These are phyloP conservation scores for Clarireedia hainanense DNA, from an alignment of 2,329 filamentous ascomycete species.

Conservation along the genomic window DNA sequence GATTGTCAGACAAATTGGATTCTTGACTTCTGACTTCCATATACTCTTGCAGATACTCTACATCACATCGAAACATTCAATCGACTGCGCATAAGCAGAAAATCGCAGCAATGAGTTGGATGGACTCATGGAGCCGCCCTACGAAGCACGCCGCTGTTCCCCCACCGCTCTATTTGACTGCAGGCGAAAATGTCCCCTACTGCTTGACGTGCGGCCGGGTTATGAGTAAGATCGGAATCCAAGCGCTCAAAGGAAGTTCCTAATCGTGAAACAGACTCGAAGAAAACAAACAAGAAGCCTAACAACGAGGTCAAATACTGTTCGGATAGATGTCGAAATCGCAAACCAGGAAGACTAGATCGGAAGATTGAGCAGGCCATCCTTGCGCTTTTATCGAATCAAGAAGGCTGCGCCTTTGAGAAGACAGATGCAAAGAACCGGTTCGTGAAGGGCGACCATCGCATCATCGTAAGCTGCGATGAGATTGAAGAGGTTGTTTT, in stretches of 20 bases:
- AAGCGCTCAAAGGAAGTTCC: background rate
- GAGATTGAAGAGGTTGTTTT: conserved; percentile 45
- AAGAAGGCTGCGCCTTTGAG: conserved; percentile 27
- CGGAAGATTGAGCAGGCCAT: conserved; percentile 45
- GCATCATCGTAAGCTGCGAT: conserved; percentile 41
- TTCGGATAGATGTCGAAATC: conserved; percentile 44
- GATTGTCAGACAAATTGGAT: too few relatives aligned
- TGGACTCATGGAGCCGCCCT: conserved; percentile 7
- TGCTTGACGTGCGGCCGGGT: conserved; percentile 8
- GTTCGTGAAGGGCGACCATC: conserved; percentile 40
- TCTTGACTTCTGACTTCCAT: too few relatives aligned
- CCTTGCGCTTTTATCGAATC: conserved; percentile 29
- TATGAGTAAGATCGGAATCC: background rate
- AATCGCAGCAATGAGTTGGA: conserved; percentile 7
- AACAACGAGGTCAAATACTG: conserved; percentile 42
- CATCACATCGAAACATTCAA: too few relatives aligned
- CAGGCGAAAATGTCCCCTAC: conserved; percentile 4
- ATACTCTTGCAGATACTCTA: too few relatives aligned
- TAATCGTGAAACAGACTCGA: conserved; percentile 2
- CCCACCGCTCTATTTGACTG: conserved; percentile 6
- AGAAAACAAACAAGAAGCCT: conserved; percentile 3
- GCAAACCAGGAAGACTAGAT: conserved; percentile 43
- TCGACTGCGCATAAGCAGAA: too few relatives aligned
- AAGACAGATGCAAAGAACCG: conserved; percentile 28
- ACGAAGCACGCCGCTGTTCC: conserved; percentile 4